Conservation (phyloP, 768 basidiomycete genomes). For the Hypholoma fasciculare region DNA sequence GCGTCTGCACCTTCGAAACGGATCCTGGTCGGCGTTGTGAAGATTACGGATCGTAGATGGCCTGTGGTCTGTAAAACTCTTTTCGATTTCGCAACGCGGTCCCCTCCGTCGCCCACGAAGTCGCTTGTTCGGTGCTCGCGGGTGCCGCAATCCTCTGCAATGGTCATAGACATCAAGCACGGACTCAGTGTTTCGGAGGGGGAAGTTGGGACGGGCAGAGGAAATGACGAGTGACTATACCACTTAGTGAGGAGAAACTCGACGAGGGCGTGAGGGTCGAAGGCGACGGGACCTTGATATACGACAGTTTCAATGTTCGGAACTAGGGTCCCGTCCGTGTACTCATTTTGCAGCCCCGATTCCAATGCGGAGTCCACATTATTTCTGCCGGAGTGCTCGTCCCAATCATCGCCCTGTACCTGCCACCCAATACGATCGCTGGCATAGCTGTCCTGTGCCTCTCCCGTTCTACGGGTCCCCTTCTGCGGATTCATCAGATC, state of each 20-base stretch:
- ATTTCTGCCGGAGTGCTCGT: no score
- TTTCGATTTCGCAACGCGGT: neutral
- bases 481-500: constrained; percentile 13
- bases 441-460: neutral
- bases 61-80: neutral
- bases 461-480: neutral
- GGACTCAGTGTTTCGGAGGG: no score
- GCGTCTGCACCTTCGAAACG: constrained; percentile 12
- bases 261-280: constrained; percentile 11
- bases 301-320: constrained; percentile 14
- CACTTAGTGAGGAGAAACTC: constrained; percentile 15
- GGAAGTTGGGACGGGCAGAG: neutral
- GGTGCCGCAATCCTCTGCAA: neutral
- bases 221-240: neutral
- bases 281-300: constrained; percentile 17
- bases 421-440: neutral
- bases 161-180: neutral
- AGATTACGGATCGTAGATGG: constrained; percentile 11
- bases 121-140: neutral
- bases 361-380: neutral
- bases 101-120: neutral
- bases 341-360: neutral
- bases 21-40: constrained; percentile 15
- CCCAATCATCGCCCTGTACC: neutral
- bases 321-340: neutral